These are phyloP conservation scores for Didymella pomorum DNA, from an alignment of 2,329 filamentous ascomycete species.

Conservation along the genomic window DNA sequence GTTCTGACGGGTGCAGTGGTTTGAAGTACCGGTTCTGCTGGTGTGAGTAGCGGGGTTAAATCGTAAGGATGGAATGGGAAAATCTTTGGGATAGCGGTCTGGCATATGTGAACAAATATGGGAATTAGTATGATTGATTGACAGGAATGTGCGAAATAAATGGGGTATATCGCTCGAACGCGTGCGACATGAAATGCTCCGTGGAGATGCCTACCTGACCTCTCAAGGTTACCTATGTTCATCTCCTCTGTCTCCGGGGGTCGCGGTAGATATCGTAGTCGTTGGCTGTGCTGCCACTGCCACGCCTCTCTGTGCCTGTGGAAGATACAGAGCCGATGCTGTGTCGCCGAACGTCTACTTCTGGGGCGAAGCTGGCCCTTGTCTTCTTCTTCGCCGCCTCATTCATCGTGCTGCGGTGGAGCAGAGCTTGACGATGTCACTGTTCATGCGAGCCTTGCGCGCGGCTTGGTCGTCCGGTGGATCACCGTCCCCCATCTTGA, in stretches of 20 bases:
- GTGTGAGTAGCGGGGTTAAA: neutral
- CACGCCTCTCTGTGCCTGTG: neutral
- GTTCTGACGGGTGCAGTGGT: too few species aligned
- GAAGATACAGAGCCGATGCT: neutral
- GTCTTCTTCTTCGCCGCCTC: slow-evolving; percentile 3
- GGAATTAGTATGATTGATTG: neutral
- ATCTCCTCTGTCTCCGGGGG: slow-evolving; percentile 2
- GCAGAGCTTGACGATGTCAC: slow-evolving; percentile 27
- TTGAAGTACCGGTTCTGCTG: too few species aligned
- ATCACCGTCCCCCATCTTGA: slow-evolving; percentile 2
- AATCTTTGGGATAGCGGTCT: too few species aligned
- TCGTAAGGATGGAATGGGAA: too few species aligned
- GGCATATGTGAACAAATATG: too few species aligned
- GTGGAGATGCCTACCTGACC: too few species aligned
- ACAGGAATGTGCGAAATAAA: neutral
- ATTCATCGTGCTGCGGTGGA: slow-evolving; percentile 5
- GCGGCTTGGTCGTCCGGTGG: slow-evolving; percentile 23
- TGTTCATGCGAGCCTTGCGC: slow-evolving; percentile 31
- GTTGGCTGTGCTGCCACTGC: slow-evolving; percentile 1
- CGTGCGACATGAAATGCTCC: neutral
- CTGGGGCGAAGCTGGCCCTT: neutral
- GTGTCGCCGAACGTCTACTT: neutral
- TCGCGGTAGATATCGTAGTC: slow-evolving; percentile 9
- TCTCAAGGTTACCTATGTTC: neutral
- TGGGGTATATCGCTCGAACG: neutral